phyloP scores from a whole-genome alignment of 169 alveolate genomes.

The Condylostoma magnum region DNA sequence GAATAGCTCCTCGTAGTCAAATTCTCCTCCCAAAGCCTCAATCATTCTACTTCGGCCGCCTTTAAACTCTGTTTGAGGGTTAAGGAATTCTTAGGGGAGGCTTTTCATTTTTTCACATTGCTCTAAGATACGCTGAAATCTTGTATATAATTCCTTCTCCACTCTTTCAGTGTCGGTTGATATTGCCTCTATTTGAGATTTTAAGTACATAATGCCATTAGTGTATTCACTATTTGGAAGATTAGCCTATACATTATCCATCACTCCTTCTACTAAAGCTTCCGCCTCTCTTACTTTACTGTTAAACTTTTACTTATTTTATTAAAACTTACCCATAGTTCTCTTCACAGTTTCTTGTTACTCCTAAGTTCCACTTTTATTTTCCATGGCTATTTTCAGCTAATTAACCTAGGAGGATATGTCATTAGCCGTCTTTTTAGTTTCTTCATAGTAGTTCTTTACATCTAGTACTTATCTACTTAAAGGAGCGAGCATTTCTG shows the following conservation, averaged over 20 bases:
- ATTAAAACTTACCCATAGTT: neutral
- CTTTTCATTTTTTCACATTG: constrained; percentile 4
- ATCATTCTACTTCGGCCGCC: neutral
- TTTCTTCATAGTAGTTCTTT: constrained; percentile 28
- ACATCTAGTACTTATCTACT: constrained; percentile 10
- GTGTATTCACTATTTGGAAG: neutral
- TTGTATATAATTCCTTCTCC: neutral
- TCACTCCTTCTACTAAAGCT: neutral
- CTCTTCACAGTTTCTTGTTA: neutral
- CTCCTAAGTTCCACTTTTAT: neutral
- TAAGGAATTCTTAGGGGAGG: neutral
- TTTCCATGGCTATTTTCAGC: constrained; percentile 1
- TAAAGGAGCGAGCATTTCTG: constrained; percentile 26
- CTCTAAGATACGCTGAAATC: constrained; percentile 9
- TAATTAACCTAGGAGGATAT: neutral
- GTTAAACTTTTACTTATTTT: neutral
- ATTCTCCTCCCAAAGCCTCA: constrained; percentile 1
- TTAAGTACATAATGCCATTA: constrained; percentile 12
- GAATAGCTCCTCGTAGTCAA: constrained; percentile 17
- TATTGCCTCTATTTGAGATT: constrained; percentile 12
- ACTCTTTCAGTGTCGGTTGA: constrained; percentile 3
- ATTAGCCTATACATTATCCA: neutral
- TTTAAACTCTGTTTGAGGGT: neutral
- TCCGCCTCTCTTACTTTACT: constrained; percentile 16
- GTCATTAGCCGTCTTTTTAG: constrained; percentile 23